Evolutionary conservation across 768 basidiomycete species (phyloP).

Genomic region (Candolleomyces efflorescens): DNA sequence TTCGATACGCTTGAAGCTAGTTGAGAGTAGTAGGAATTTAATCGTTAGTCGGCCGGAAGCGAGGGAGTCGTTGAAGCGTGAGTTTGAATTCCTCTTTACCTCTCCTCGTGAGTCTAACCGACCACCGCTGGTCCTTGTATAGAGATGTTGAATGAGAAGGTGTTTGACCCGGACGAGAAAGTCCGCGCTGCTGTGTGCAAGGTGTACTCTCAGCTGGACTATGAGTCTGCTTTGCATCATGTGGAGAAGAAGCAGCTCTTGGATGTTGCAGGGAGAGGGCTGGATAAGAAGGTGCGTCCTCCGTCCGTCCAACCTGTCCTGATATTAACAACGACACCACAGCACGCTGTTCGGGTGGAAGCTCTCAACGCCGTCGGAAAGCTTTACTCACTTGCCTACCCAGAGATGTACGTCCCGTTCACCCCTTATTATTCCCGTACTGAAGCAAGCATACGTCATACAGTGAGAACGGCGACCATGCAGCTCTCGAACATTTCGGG

Average conservation of each 20-base stretch:
- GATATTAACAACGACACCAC: too few species aligned
- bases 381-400: conserved; percentile 77
- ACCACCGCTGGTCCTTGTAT: too few species aligned
- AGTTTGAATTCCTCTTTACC: conserved; percentile 12
- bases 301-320: too few species aligned
- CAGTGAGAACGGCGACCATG: conserved; percentile 77
- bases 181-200: conserved; percentile 83
- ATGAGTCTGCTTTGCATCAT: conserved; percentile 85
- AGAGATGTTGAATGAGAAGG: conserved; percentile 61
- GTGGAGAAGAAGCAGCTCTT: conserved; percentile 61
- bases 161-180: conserved; percentile 87
- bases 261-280: conserved; percentile 61
- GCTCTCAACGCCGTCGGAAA: conserved; percentile 74
- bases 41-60: conserved; percentile 64
- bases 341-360: conserved; percentile 65
- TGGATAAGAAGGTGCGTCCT: conserved; percentile 81
- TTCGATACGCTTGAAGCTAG: conserved; percentile 70
- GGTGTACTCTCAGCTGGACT: conserved; percentile 80
- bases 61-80: conserved; percentile 69
- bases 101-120: too few species aligned
- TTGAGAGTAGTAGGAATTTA: conserved; percentile 64
- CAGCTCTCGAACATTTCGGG: conserved; percentile 74
- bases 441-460: not conserved
- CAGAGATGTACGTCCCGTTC: conserved; percentile 73
- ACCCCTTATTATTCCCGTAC: not conserved